Percentiles rank a stretch among this genome's conserved stretches.
These are phyloP conservation scores for Sporothrix euskadiensis DNA, from an alignment of 2,329 filamentous ascomycete genomes.

Conservation along the genomic window DNA sequence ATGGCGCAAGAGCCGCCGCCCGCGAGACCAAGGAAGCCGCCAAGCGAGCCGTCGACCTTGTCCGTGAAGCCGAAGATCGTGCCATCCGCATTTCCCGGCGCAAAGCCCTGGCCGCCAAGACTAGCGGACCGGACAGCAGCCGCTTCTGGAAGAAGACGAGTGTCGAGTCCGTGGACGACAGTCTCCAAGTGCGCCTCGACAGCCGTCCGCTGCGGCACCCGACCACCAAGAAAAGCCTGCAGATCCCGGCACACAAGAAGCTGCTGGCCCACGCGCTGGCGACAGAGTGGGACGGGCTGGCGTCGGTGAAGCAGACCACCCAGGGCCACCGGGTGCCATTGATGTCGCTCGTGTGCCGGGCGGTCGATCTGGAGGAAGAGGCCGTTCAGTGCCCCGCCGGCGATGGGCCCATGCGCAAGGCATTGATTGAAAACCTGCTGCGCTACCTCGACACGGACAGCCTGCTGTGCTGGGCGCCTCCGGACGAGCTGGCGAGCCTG, in stretches of 20 bases:
- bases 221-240: constrained; percentile 68
- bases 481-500: constrained; percentile 47
- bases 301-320: constrained; percentile 78
- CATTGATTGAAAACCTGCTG: constrained; percentile 69
- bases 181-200: constrained; percentile 67
- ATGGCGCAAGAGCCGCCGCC: background rate
- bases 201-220: constrained; percentile 74
- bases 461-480: constrained; percentile 80
- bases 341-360: constrained; percentile 80
- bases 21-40: background rate
- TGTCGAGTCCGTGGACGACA: constrained; percentile 63
- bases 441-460: constrained; percentile 91
- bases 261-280: constrained; percentile 83
- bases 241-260: constrained; percentile 71
- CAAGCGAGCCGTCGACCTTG: constrained; percentile 37
- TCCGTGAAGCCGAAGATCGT: constrained; percentile 41
- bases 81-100: constrained; percentile 50
- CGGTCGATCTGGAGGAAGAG: constrained; percentile 74
- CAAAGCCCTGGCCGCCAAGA: constrained; percentile 54
- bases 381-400: background rate
- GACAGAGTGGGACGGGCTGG: constrained; percentile 87
- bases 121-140: constrained; percentile 40
- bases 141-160: constrained; percentile 87
- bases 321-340: constrained; percentile 87
- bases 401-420: constrained; percentile 53